phyloP scores from a whole-genome alignment of 495 filamentous ascomycete species.

The Podospora anserina region DNA sequence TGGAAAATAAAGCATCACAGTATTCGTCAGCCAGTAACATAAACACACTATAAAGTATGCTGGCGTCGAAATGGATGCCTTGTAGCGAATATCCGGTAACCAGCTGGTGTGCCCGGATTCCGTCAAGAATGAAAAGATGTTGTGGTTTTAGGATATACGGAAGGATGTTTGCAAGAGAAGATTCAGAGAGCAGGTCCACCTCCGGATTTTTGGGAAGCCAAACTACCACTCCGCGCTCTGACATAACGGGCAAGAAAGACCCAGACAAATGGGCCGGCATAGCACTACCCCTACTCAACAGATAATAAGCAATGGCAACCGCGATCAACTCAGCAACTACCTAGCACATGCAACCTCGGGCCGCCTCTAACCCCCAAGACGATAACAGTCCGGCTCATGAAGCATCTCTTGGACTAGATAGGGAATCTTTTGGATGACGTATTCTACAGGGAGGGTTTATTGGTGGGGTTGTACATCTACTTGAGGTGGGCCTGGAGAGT shows the following conservation, averaged over 20 bases:
- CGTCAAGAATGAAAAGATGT: neutral
- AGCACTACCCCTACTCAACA: neutral
- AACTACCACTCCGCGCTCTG: neutral
- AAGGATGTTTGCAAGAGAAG: neutral
- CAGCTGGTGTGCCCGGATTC: neutral
- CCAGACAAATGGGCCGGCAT: neutral
- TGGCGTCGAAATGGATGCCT: neutral
- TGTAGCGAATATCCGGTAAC: neutral
- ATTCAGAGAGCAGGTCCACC: neutral
- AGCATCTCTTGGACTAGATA: conserved; percentile 29
- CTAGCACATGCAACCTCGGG: conserved; percentile 16
- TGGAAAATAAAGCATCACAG: neutral
- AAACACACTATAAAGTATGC: neutral
- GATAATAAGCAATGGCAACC: neutral
- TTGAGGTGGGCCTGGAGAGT: conserved; percentile 72
- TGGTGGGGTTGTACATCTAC: conserved; percentile 45
- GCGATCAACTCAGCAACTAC: conserved; percentile 6
- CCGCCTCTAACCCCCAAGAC: conserved; percentile 17
- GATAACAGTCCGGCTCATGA: neutral
- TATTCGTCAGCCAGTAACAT: neutral
- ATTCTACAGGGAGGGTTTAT: conserved; percentile 31
- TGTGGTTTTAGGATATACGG: neutral
- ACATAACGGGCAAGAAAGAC: neutral
- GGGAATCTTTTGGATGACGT: conserved; percentile 31
- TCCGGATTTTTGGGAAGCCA: neutral